Percentiles rank a stretch among this genome's conserved stretches.
Conservation (phyloP, 495 filamentous ascomycete species). For the Pseudevernia furfuracea region DNA sequence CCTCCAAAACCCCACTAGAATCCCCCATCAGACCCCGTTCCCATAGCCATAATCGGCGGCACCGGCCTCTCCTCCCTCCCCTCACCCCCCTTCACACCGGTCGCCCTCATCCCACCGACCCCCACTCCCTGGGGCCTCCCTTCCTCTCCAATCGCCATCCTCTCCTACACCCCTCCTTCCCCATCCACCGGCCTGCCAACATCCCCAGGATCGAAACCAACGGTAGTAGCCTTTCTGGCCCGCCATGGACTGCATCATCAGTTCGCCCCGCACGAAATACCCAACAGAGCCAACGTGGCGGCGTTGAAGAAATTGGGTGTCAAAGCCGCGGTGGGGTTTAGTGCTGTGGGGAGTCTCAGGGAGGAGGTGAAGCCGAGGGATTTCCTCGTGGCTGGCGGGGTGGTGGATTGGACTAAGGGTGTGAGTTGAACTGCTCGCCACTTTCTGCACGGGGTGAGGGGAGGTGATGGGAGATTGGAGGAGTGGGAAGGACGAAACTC, state of each 20-base stretch:
- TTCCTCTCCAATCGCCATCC: slow-evolving; percentile 83
- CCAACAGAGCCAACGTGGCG: slow-evolving; percentile 87
- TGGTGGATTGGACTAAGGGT: slow-evolving; percentile 97
- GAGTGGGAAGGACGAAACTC: too few species aligned
- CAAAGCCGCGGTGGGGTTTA: slow-evolving; percentile 84
- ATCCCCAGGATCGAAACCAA: slow-evolving; percentile 35
- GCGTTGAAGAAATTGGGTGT: slow-evolving; percentile 86
- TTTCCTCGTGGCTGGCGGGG: slow-evolving; percentile 91
- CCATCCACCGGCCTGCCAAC: slow-evolving; percentile 29
- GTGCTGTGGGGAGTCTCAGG: slow-evolving; percentile 84
- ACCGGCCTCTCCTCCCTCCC: slow-evolving; percentile 72
- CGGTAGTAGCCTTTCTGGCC: slow-evolving; percentile 86
- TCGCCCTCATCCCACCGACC: slow-evolving; percentile 61
- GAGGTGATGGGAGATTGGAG: not conserved
- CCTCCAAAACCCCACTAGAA: not conserved
- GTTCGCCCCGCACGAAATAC: slow-evolving; percentile 85
- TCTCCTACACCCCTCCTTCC: slow-evolving; percentile 65
- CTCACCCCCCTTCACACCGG: slow-evolving; percentile 65
- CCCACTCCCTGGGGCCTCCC: slow-evolving; percentile 87
- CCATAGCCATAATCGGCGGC: slow-evolving; percentile 93
- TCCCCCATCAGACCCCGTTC: slow-evolving; percentile 55
- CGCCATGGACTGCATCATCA: slow-evolving; percentile 86
- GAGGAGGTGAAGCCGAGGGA: slow-evolving; percentile 90
- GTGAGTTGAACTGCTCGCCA: too few species aligned
- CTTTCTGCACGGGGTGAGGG: too few species aligned